Conservation (phyloP, 176 grass and related monocot genomes). For the Cocos nucifera region DNA sequence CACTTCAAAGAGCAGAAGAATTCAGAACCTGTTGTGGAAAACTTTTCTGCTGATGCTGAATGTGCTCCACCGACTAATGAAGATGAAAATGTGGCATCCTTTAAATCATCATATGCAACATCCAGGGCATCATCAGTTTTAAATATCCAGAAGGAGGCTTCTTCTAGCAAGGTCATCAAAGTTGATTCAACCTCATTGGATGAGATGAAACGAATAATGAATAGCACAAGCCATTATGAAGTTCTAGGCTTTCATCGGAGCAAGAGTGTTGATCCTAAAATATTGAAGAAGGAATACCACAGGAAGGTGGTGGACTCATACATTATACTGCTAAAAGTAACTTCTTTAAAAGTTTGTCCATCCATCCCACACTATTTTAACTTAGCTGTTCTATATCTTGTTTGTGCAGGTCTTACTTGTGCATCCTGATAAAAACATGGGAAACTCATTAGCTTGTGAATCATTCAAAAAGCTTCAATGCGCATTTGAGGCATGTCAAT, state of each 20-base stretch:
- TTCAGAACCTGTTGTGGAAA: slow-evolving; percentile 64
- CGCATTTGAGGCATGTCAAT: slow-evolving; percentile 78
- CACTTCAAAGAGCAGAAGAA: slow-evolving; percentile 37
- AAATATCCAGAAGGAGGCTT: slow-evolving; percentile 48
- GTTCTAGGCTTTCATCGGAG: slow-evolving; percentile 51
- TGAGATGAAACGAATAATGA: slow-evolving; percentile 93
- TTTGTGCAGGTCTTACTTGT: slow-evolving; percentile 71
- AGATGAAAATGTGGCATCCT: slow-evolving; percentile 43
- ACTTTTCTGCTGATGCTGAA: slow-evolving; percentile 52
- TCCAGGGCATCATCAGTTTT: slow-evolving; percentile 45
- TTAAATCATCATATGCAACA: slow-evolving; percentile 53
- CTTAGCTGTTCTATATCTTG: slow-evolving; percentile 20
- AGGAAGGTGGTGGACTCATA: slow-evolving; percentile 40
- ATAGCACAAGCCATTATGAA: slow-evolving; percentile 76
- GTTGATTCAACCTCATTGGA: slow-evolving; percentile 57
- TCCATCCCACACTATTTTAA: background rate
- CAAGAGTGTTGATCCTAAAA: slow-evolving; percentile 36
- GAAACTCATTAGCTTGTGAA: slow-evolving; percentile 70
- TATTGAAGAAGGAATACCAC: slow-evolving; percentile 68
- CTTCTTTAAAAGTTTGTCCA: too few species aligned
- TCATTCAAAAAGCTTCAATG: slow-evolving; percentile 99
- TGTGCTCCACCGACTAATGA: slow-evolving; percentile 50
- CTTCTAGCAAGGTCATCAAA: slow-evolving; percentile 63
- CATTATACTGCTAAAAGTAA: too few species aligned
- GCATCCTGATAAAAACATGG: slow-evolving; percentile 98